Evolutionary conservation across 176 grass and related monocot genomes (phyloP).

Genomic region (Oropetium thomaeum): DNA sequence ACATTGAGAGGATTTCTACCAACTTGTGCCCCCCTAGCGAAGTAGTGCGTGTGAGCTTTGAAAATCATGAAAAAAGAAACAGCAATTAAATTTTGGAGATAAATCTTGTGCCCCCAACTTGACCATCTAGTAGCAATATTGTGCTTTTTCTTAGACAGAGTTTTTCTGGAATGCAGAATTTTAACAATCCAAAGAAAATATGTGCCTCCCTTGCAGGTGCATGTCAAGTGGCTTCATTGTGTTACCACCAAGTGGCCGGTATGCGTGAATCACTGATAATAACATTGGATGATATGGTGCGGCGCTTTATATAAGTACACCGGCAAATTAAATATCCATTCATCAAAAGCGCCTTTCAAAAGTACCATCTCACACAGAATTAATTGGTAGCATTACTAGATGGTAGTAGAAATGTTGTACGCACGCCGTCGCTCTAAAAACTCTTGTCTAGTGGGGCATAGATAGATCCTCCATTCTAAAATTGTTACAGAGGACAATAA

Average conservation of each 20-base stretch:
- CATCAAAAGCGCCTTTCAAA: conserved; percentile 1
- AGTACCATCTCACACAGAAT: not conserved
- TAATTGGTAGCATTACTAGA: not conserved
- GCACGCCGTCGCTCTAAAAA: not conserved
- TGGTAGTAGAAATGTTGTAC: conserved; percentile 1
- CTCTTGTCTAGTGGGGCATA: not conserved
- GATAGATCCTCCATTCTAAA: conserved; percentile 38
- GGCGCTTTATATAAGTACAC: conserved; percentile 16
- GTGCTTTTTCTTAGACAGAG: too few relatives aligned
- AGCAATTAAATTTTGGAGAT: not conserved
- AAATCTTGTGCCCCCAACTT: not conserved
- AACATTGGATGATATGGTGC: conserved; percentile 4
- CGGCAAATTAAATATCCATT: conserved; percentile 31
- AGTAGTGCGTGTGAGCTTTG: not conserved
- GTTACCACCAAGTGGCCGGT: conserved; percentile 15
- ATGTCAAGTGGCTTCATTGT: conserved; percentile 4
- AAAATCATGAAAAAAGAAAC: not conserved
- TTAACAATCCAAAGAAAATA: too few relatives aligned
- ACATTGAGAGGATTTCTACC: not conserved
- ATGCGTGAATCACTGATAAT: not conserved
- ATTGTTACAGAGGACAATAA: not conserved
- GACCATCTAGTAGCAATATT: too few relatives aligned
- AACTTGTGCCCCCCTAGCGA: not conserved
- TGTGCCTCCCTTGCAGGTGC: not conserved
- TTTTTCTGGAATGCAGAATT: not conserved